Conservation (phyloP, 139 green algal species). For the Tetradesmus lagerheimii region DNA sequence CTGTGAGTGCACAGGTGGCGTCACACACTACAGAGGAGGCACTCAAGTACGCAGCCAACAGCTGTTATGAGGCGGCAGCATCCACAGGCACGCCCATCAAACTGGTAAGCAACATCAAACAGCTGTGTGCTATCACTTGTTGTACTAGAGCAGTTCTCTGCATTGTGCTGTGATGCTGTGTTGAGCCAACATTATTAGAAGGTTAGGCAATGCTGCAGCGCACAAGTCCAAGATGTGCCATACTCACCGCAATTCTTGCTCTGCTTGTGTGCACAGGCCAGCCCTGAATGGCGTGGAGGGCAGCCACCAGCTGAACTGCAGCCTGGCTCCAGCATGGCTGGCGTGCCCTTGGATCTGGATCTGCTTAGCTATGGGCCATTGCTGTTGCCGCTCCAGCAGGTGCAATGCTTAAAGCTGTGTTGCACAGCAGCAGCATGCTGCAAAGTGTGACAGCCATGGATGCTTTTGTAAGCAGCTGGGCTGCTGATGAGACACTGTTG, state of each 20-base stretch:
- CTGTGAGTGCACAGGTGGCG: background rate
- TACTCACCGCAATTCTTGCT: too few relatives aligned
- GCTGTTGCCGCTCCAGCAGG: background rate
- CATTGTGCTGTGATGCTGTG: too few relatives aligned
- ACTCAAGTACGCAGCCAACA: background rate
- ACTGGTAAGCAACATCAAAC: background rate
- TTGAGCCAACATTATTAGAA: too few relatives aligned
- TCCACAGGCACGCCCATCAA: background rate
- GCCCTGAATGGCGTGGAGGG: too few relatives aligned
- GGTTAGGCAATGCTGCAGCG: too few relatives aligned
- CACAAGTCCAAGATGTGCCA: too few relatives aligned
- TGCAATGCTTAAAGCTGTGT: background rate
- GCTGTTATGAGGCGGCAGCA: background rate
- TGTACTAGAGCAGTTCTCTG: background rate
- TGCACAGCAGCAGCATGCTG: background rate
- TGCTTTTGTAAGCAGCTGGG: constrained; percentile 2
- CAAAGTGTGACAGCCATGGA: background rate
- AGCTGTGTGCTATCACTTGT: background rate
- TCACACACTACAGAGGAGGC: background rate
- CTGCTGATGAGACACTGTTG: background rate
- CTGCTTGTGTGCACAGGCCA: too few relatives aligned
- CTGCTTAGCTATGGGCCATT: background rate
- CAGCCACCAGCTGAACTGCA: too few relatives aligned
- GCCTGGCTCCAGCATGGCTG: too few relatives aligned
- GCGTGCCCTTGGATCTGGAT: background rate